Percentiles rank a stretch among this genome's conserved stretches.
Evolutionary conservation across 192 early-diverging fungal species (phyloP).

Genomic region (Entomortierella beljakovae): DNA sequence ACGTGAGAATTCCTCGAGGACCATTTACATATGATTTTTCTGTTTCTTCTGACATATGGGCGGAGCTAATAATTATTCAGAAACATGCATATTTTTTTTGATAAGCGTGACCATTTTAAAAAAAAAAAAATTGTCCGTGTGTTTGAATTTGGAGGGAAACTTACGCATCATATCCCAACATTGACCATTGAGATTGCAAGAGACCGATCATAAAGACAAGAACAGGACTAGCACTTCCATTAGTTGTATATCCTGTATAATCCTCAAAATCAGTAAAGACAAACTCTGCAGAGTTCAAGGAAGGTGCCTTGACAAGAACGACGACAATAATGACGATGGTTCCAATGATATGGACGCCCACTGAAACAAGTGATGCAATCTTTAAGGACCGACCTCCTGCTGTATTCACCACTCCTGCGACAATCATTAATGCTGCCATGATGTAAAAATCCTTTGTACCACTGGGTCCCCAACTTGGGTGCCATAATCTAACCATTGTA

Average conservation of each 20-base stretch:
- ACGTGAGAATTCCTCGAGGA: slow-evolving; percentile 49
- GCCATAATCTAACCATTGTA: slow-evolving; percentile 29
- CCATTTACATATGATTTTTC: slow-evolving; percentile 54
- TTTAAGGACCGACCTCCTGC: slow-evolving; percentile 48
- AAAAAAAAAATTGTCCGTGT: slow-evolving; percentile 1
- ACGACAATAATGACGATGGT: slow-evolving; percentile 35
- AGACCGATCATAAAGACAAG: slow-evolving; percentile 56
- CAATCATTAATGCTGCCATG: slow-evolving; percentile 38
- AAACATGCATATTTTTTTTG: neutral
- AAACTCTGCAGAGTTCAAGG: slow-evolving; percentile 40
- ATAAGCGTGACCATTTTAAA: neutral
- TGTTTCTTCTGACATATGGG: slow-evolving; percentile 56
- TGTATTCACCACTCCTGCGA: slow-evolving; percentile 39
- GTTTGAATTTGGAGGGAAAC: no score
- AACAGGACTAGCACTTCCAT: slow-evolving; percentile 30
- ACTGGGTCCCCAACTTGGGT: slow-evolving; percentile 2
- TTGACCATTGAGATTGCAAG: slow-evolving; percentile 54
- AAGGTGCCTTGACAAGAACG: slow-evolving; percentile 38
- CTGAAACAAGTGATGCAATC: slow-evolving; percentile 43
- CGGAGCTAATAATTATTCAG: slow-evolving; percentile 17
- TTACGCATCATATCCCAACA: slow-evolving; percentile 54
- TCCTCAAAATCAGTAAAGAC: slow-evolving; percentile 55
- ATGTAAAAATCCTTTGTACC: slow-evolving; percentile 48
- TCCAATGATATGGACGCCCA: slow-evolving; percentile 43
- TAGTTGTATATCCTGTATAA: slow-evolving; percentile 45